phyloP scores from a whole-genome alignment of 31 red algal genomes.

The Odonthalia washingtoniensis region DNA sequence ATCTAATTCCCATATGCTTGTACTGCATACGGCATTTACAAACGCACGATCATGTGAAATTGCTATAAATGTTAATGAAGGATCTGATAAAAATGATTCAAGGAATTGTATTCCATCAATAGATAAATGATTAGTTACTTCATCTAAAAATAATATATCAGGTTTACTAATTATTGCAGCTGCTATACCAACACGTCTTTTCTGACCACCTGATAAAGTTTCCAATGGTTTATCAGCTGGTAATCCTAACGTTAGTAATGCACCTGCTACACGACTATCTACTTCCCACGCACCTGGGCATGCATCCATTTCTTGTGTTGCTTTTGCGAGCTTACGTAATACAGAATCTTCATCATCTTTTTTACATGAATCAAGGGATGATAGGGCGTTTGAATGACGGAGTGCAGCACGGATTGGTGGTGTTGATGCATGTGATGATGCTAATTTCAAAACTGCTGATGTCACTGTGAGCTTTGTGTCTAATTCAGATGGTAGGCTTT shows the following conservation, averaged over 20 bases:
- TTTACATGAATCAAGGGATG: not conserved
- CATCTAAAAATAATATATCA: slow-evolving; percentile 92
- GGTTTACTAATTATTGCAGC: slow-evolving; percentile 76
- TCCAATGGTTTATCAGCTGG: slow-evolving; percentile 28
- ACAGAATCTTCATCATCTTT: slow-evolving; percentile 27
- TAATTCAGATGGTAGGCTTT: slow-evolving; percentile 65
- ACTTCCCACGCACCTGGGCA: slow-evolving; percentile 67
- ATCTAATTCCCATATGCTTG: slow-evolving; percentile 88
- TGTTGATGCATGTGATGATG: slow-evolving; percentile 40
- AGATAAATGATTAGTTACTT: slow-evolving; percentile 90
- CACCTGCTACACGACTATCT: slow-evolving; percentile 50
- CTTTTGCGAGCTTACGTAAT: slow-evolving; percentile 15
- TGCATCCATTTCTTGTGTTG: slow-evolving; percentile 75
- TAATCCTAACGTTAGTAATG: not conserved
- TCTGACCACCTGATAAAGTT: slow-evolving; percentile 84
- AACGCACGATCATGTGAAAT: slow-evolving; percentile 91
- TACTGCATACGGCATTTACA: slow-evolving; percentile 74
- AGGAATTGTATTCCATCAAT: slow-evolving; percentile 84
- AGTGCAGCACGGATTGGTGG: slow-evolving; percentile 52
- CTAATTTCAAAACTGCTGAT: slow-evolving; percentile 49
- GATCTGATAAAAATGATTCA: slow-evolving; percentile 49
- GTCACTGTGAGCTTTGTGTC: slow-evolving; percentile 38
- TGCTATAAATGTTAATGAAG: slow-evolving; percentile 59
- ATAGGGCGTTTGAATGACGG: slow-evolving; percentile 15
- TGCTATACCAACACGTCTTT: slow-evolving; percentile 86